Evolutionary conservation across 257 asterid genomes (phyloP).

Genomic region (Solanum peruvianum): DNA sequence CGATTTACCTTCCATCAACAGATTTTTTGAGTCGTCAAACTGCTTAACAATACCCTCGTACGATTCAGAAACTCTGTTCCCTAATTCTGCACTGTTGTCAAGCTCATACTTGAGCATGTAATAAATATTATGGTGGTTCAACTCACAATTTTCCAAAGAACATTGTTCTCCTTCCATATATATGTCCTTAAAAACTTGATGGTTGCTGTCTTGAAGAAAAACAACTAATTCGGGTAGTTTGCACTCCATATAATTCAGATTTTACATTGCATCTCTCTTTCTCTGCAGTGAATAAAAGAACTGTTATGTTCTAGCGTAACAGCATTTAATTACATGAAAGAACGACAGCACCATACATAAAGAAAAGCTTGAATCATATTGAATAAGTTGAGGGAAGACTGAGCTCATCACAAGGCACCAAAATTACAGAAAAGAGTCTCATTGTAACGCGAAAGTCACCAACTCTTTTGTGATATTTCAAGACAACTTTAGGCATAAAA

Average conservation of each 20-base stretch:
- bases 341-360: background rate
- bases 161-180: background rate
- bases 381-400: background rate
- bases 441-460: background rate
- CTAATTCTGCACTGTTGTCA: background rate
- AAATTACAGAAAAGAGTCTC: background rate
- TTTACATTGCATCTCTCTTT: background rate
- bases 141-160: slow-evolving; percentile 8
- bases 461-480: background rate
- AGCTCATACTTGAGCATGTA: slow-evolving; percentile 6
- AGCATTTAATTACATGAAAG: background rate
- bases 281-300: background rate
- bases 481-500: background rate
- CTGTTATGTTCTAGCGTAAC: background rate
- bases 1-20: slow-evolving; percentile 5
- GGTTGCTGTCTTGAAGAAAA: background rate
- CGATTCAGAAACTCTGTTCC: slow-evolving; percentile 2
- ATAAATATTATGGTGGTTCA: slow-evolving; percentile 13
- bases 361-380: background rate
- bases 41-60: background rate
- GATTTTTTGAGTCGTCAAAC: background rate
- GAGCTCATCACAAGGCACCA: background rate
- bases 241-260: background rate
- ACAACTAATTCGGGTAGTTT: slow-evolving; percentile 2
- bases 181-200: background rate